Conservation (phyloP, 2,329 filamentous ascomycete genomes). For the Calonectria pseudoreteaudii region DNA sequence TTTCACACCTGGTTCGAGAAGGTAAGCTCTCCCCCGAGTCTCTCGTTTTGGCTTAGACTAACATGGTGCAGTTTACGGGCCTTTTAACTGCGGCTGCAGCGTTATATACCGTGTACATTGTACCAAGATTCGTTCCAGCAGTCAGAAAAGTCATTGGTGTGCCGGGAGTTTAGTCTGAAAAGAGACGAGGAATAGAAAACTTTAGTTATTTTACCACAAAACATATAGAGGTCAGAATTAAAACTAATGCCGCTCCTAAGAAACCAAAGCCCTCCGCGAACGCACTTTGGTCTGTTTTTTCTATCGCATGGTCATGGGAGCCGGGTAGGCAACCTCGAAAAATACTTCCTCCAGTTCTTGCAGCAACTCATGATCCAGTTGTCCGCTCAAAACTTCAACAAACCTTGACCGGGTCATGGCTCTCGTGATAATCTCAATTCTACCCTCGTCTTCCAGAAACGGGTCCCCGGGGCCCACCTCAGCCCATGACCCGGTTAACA, state of each 20-base stretch:
- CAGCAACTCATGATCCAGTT: background rate
- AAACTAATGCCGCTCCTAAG: conserved; percentile 10
- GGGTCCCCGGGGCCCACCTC: background rate
- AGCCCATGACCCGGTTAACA: background rate
- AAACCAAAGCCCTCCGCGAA: background rate
- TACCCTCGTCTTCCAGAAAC: background rate
- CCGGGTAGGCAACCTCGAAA: background rate
- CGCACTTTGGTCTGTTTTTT: background rate
- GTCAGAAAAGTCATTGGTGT: conserved; percentile 60
- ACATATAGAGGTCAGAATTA: conserved; percentile 20
- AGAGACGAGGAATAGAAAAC: background rate
- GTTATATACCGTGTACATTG: conserved; percentile 63
- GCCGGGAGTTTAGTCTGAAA: conserved; percentile 58
- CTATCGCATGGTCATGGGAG: background rate
- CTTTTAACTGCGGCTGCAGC: conserved; percentile 60
- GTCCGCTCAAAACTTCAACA: background rate
- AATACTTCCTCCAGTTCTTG: background rate
- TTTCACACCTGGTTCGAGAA: conserved; percentile 99
- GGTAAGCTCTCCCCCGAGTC: conserved; percentile 59
- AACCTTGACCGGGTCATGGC: background rate
- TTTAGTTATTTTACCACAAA: background rate
- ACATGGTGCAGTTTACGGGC: conserved; percentile 62
- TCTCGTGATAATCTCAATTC: background rate
- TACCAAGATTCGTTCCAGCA: conserved; percentile 63
- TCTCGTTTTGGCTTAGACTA: conserved; percentile 23